phyloP scores from a whole-genome alignment of 306 rosid genomes.

The Fragaria iinumae region DNA sequence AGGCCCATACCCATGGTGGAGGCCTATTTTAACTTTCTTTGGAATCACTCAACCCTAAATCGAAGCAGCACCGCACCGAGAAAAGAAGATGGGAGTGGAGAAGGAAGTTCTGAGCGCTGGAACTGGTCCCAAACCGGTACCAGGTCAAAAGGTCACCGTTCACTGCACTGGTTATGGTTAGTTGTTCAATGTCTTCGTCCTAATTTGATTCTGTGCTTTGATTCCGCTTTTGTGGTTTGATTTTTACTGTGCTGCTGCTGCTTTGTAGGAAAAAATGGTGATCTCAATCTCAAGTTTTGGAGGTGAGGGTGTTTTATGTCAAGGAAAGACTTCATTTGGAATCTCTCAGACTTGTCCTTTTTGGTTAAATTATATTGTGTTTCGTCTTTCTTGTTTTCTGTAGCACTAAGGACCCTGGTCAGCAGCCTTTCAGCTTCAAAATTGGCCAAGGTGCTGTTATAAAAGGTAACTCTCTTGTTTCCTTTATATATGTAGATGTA shows the following conservation, averaged over 20 bases:
- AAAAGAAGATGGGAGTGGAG: slow-evolving; percentile 72
- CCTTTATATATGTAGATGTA: not conserved
- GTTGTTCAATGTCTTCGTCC: slow-evolving; percentile 14
- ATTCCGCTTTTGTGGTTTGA: not conserved
- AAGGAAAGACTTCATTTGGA: not conserved
- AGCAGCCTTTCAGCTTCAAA: slow-evolving; percentile 71
- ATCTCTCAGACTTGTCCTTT: not conserved
- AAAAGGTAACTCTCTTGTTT: slow-evolving; percentile 45
- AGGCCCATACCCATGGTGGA: too few relatives aligned
- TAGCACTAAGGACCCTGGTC: slow-evolving; percentile 96
- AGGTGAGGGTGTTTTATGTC: slow-evolving; percentile 39
- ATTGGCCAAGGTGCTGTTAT: slow-evolving; percentile 87
- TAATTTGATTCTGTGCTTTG: too few relatives aligned
- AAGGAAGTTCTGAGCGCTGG: slow-evolving; percentile 72
- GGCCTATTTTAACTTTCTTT: too few relatives aligned
- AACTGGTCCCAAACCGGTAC: slow-evolving; percentile 65
- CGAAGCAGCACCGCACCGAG: not conserved
- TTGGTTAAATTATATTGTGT: not conserved
- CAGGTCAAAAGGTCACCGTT: slow-evolving; percentile 84
- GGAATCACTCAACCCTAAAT: not conserved
- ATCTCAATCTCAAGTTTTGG: slow-evolving; percentile 89
- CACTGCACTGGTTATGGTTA: slow-evolving; percentile 95
- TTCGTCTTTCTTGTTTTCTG: slow-evolving; percentile 13
- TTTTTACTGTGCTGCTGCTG: not conserved
- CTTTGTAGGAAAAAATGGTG: slow-evolving; percentile 67